Conservation (phyloP, 2,329 filamentous ascomycete species). For the Penicillium sp. region DNA sequence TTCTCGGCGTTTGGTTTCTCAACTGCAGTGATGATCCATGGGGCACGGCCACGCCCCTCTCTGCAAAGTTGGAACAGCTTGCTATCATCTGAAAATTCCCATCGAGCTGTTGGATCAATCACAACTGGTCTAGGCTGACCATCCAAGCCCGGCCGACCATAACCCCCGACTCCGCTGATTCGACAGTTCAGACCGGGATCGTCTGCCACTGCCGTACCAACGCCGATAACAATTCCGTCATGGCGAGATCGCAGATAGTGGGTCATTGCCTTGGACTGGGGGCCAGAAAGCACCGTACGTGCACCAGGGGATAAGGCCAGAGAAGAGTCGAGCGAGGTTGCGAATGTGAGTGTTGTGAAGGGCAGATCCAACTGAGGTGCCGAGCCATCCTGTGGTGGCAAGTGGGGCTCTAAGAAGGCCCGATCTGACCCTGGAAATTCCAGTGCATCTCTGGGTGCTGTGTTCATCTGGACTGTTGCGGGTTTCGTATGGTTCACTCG, state of each 20-base stretch:
- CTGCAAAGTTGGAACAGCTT: slow-evolving; percentile 65
- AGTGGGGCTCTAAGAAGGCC: slow-evolving; percentile 45
- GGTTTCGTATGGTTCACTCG: background rate
- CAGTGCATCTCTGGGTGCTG: slow-evolving; percentile 24
- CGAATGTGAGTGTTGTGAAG: slow-evolving; percentile 77
- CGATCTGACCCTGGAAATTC: slow-evolving; percentile 40
- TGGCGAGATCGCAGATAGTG: slow-evolving; percentile 85
- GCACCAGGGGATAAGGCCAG: slow-evolving; percentile 70
- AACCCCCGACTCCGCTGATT: slow-evolving; percentile 56
- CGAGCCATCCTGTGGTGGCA: slow-evolving; percentile 33
- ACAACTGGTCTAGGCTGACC: slow-evolving; percentile 75
- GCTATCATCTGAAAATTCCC: slow-evolving; percentile 58
- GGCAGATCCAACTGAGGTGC: slow-evolving; percentile 31
- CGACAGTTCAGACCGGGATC: slow-evolving; percentile 84
- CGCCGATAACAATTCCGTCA: slow-evolving; percentile 80
- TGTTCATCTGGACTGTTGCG: background rate
- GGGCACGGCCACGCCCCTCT: slow-evolving; percentile 64
- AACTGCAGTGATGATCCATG: slow-evolving; percentile 60
- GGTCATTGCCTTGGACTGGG: slow-evolving; percentile 85
- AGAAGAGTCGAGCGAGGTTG: slow-evolving; percentile 77
- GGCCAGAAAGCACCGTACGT: slow-evolving; percentile 75
- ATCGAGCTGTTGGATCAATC: slow-evolving; percentile 71
- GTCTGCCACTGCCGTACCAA: slow-evolving; percentile 78
- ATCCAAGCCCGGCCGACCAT: slow-evolving; percentile 46
- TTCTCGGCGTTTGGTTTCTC: slow-evolving; percentile 13